Conservation (phyloP, 306 rosid species). For the Cicer judaicum region DNA sequence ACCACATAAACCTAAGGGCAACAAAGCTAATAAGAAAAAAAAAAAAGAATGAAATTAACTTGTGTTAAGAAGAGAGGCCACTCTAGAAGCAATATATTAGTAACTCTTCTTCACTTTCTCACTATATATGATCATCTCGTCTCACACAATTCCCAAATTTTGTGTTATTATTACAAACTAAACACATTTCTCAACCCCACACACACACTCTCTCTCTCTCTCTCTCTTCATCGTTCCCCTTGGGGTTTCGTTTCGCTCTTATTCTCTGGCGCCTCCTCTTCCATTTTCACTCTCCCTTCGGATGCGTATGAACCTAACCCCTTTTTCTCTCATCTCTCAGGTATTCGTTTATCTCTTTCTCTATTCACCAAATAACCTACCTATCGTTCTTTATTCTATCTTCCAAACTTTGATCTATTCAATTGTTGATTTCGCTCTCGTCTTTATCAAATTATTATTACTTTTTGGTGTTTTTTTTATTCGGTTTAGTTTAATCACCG, state of each 20-base stretch:
- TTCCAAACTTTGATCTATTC: conserved; percentile 46
- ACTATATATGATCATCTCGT: conserved; percentile 38
- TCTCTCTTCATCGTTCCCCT: conserved; percentile 28
- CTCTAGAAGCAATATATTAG: conserved; percentile 37
- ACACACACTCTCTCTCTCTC: neutral
- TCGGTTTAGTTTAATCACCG: conserved; percentile 38
- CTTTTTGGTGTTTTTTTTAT: neutral
- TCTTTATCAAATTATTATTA: neutral
- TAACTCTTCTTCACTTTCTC: conserved; percentile 44
- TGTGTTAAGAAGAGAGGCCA: conserved; percentile 5
- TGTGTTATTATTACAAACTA: conserved; percentile 17
- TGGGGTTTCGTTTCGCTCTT: conserved; percentile 56
- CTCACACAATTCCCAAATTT: conserved; percentile 38
- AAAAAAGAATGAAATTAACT: neutral
- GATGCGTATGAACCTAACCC: conserved; percentile 66
- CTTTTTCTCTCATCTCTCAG: conserved; percentile 70
- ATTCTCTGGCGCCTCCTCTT: conserved; percentile 8
- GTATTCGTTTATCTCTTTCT: conserved; percentile 38
- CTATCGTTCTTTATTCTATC: neutral
- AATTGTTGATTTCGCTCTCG: conserved; percentile 32
- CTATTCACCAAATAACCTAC: neutral
- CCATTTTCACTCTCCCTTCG: conserved; percentile 47
- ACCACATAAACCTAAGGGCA: too few species aligned
- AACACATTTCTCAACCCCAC: conserved; percentile 49
- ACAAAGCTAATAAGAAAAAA: too few species aligned